Evolutionary conservation across 1,284 basidiomycete species (phyloP).

Genomic region (Anthracocystis setariae): DNA sequence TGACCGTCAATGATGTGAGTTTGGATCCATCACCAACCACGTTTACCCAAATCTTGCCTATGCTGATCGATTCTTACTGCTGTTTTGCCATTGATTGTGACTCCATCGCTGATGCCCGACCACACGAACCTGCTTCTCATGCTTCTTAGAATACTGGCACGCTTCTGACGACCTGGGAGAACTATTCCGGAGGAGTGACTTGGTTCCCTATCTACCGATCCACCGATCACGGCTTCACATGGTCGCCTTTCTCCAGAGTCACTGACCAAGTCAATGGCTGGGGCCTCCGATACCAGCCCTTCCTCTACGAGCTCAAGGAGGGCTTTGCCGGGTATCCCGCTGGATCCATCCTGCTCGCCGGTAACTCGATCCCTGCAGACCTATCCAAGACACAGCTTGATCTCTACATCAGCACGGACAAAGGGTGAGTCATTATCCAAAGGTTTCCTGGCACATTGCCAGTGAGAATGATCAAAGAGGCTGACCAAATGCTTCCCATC

Average conservation of each 20-base stretch:
- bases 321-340: conserved; percentile 57
- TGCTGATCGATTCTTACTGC: too few species aligned
- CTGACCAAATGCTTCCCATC: too few species aligned
- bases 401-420: conserved; percentile 67
- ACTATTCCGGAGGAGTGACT: conserved; percentile 27
- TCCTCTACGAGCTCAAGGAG: conserved; percentile 61
- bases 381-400: conserved; percentile 67
- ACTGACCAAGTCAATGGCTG: conserved; percentile 57
- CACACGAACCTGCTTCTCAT: too few species aligned
- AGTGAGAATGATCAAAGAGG: too few species aligned
- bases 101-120: too few species aligned
- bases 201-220: conserved; percentile 48
- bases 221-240: conserved; percentile 35
- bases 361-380: conserved; percentile 51
- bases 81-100: too few species aligned
- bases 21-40: not conserved
- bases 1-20: conserved; percentile 33
- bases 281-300: conserved; percentile 68
- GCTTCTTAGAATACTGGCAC: conserved; percentile 25
- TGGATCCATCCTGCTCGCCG: conserved; percentile 67
- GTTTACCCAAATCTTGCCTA: too few species aligned
- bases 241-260: conserved; percentile 27
- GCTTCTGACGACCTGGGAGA: conserved; percentile 34
- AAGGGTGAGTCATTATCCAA: conserved; percentile 33
- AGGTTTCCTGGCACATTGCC: too few species aligned